A percentile compares a stretch with the other conserved stretches of the same genome.
These are phyloP conservation scores for Chaetomium tenue DNA, from an alignment of 495 filamentous ascomycete species.

Conservation along the genomic window DNA sequence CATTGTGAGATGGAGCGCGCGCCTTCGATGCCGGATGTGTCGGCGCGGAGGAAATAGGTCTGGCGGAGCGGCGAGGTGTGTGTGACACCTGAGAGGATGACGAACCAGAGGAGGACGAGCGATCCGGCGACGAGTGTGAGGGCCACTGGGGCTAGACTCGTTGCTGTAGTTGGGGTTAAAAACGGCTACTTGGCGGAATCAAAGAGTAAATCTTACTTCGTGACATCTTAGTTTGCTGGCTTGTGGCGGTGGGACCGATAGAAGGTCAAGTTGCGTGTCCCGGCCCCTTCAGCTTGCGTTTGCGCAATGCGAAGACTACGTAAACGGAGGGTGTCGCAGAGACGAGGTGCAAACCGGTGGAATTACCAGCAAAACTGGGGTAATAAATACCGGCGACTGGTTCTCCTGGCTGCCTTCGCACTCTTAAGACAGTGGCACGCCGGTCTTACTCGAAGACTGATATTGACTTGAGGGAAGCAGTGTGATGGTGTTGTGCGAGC, in stretches of 20 bases:
- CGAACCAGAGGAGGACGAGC: conserved; percentile 74
- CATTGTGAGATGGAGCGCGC: conserved; percentile 67
- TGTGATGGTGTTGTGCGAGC: neutral
- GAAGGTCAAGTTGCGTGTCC: neutral
- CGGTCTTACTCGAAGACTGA: neutral
- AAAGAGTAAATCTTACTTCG: conserved; percentile 10
- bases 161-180: conserved; percentile 29
- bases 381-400: neutral
- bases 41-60: conserved; percentile 79
- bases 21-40: conserved; percentile 66
- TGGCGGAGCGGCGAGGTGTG: conserved; percentile 61
- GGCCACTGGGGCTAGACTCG: conserved; percentile 50
- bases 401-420: neutral
- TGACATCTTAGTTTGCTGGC: conserved; percentile 12
- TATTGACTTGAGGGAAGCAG: neutral
- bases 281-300: neutral
- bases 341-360: neutral
- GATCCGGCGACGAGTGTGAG: conserved; percentile 74
- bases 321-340: neutral
- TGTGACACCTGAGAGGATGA: conserved; percentile 68
- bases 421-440: neutral
- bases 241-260: neutral
- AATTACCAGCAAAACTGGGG: neutral
- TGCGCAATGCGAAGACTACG: neutral
- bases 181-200: neutral